These are phyloP conservation scores for Lophiotrema nucula DNA, from an alignment of 495 filamentous ascomycete genomes.

Conservation along the genomic window DNA sequence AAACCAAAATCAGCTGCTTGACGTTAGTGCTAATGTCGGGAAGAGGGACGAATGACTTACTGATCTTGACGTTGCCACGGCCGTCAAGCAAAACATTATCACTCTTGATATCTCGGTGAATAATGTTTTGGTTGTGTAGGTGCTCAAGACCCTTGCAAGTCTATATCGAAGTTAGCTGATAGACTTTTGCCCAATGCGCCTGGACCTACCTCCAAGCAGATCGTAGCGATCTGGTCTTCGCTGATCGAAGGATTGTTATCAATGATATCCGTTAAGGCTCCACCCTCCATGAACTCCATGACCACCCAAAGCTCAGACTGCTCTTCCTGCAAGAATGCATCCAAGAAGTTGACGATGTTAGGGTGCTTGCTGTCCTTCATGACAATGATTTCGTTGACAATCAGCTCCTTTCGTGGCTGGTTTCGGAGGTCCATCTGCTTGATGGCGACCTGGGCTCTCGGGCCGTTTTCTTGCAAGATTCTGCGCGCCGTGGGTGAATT, in stretches of 20 bases:
- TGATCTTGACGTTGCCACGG: constrained; percentile 96
- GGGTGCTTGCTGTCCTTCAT: constrained; percentile 98
- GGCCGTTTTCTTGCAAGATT: constrained; percentile 66
- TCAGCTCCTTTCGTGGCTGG: constrained; percentile 95
- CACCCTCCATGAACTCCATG: constrained; percentile 99
- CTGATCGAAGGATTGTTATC: constrained; percentile 89
- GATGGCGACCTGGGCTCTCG: constrained; percentile 81
- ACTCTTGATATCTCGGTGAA: constrained; percentile 98
- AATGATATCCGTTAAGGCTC: constrained; percentile 95
- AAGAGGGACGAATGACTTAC: constrained; percentile 64
- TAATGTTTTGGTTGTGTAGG: constrained; percentile 91
- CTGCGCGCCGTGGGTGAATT: constrained; percentile 63
- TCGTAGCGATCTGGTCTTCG: constrained; percentile 96
- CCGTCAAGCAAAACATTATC: constrained; percentile 96
- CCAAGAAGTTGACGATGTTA: constrained; percentile 98
- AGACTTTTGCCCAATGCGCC: constrained; percentile 6
- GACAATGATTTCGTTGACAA: constrained; percentile 98
- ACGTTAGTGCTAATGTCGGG: constrained; percentile 44
- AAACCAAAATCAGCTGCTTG: constrained; percentile 91
- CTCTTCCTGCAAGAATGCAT: constrained; percentile 91
- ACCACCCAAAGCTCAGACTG: constrained; percentile 96
- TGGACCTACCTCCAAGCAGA: constrained; percentile 83
- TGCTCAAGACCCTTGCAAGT: constrained; percentile 94
- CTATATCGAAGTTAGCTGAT: constrained; percentile 47
- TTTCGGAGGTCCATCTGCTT: constrained; percentile 99